Percentiles rank a stretch among this genome's conserved stretches.
These are phyloP conservation scores for Starmerella vaccinii DNA, from an alignment of 805 yeast genomes.

Conservation along the genomic window DNA sequence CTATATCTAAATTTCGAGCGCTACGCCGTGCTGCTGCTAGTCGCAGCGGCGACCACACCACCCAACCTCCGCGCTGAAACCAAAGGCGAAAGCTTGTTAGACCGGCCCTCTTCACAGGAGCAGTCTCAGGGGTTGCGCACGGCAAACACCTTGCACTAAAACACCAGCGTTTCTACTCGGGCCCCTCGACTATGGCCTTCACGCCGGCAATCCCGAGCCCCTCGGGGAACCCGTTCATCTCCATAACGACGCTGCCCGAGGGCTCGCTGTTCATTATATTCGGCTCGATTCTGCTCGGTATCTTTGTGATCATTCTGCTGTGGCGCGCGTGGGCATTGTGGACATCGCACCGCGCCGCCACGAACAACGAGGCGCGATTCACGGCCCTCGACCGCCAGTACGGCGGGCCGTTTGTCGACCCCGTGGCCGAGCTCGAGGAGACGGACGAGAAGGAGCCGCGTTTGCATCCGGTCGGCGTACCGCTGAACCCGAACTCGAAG, in stretches of 20 bases:
- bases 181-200: conserved; percentile 13
- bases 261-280: conserved; percentile 81
- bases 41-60: too few relatives aligned
- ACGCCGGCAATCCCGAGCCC: conserved; percentile 49
- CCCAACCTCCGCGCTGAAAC: too few relatives aligned
- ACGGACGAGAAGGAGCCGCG: conserved; percentile 13
- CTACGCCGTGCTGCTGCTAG: too few relatives aligned
- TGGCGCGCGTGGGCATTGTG: conserved; percentile 44
- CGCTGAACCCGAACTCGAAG: conserved; percentile 12
- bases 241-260: conserved; percentile 42
- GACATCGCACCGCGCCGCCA: conserved; percentile 44
- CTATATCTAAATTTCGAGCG: too few relatives aligned
- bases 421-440: conserved; percentile 18
- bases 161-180: too few relatives aligned
- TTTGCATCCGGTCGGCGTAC: conserved; percentile 17
- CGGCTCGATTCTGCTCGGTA: conserved; percentile 56
- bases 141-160: too few relatives aligned
- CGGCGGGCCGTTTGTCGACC: conserved; percentile 25
- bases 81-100: too few relatives aligned
- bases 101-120: too few relatives aligned
- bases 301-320: conserved; percentile 41
- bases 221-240: conserved; percentile 53
- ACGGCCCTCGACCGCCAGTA: conserved; percentile 21
- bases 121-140: too few relatives aligned
- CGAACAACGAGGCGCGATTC: conserved; percentile 33